These are phyloP conservation scores for Phytophthora cactorum DNA, from an alignment of 352 stramenopile genomes.

Conservation along the genomic window DNA sequence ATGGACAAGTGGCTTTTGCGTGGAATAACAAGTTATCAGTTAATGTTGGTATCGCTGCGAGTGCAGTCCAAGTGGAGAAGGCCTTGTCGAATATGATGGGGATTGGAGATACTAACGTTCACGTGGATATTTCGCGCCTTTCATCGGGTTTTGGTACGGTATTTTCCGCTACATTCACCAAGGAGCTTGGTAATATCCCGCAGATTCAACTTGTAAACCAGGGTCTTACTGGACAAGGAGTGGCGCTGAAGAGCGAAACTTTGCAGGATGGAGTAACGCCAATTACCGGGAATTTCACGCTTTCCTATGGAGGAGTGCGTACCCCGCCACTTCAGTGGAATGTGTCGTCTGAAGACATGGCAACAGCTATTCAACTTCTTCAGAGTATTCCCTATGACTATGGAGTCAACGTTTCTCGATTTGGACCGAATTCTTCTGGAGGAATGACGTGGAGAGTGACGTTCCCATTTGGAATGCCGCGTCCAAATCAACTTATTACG, in stretches of 20 bases:
- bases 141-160: constrained; percentile 25
- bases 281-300: constrained; percentile 55
- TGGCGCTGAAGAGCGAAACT: constrained; percentile 31
- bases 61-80: constrained; percentile 16
- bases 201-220: constrained; percentile 29
- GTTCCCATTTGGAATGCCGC: constrained; percentile 48
- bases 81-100: constrained; percentile 16
- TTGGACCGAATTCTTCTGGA: constrained; percentile 32
- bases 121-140: constrained; percentile 1
- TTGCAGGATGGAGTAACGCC: constrained; percentile 44
- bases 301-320: constrained; percentile 54
- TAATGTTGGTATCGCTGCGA: constrained; percentile 30
- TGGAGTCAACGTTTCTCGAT: constrained; percentile 56
- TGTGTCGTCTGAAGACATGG: constrained; percentile 84
- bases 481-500: constrained; percentile 41
- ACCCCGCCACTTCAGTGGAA: constrained; percentile 77
- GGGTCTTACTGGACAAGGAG: constrained; percentile 30
- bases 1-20: constrained; percentile 31
- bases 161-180: constrained; percentile 36
- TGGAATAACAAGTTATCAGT: constrained; percentile 15
- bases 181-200: constrained; percentile 29
- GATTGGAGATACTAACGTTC: not conserved
- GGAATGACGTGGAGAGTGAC: constrained; percentile 62
- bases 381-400: constrained; percentile 59
- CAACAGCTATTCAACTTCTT: constrained; percentile 71